phyloP scores from a whole-genome alignment of 2,329 filamentous ascomycete genomes.

The Neofusicoccum cordaticola region DNA sequence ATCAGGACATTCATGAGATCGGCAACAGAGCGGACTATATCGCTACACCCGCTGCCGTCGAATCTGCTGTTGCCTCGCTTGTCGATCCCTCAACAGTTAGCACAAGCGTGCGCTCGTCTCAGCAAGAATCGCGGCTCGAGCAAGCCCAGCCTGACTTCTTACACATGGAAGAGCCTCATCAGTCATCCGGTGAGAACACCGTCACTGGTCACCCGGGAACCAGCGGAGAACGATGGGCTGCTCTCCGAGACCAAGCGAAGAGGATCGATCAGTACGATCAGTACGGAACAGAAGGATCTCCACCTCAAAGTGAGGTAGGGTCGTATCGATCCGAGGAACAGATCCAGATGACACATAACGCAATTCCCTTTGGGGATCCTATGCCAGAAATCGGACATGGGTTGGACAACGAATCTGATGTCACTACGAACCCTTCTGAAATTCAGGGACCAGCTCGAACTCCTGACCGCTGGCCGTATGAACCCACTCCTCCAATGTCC shows the following conservation, averaged over 20 bases:
- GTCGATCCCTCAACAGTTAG: slow-evolving; percentile 78
- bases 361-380: slow-evolving; percentile 65
- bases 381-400: slow-evolving; percentile 75
- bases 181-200: slow-evolving; percentile 22
- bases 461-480: slow-evolving; percentile 55
- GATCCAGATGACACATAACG: slow-evolving; percentile 65
- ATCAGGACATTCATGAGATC: slow-evolving; percentile 64
- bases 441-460: slow-evolving; percentile 66
- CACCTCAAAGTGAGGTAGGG: slow-evolving; percentile 53
- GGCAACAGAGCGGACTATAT: slow-evolving; percentile 75
- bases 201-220: slow-evolving; percentile 25
- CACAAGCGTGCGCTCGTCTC: slow-evolving; percentile 33
- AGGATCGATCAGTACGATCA: slow-evolving; percentile 28
- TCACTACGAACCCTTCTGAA: slow-evolving; percentile 81
- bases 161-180: slow-evolving; percentile 21
- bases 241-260: slow-evolving; percentile 39
- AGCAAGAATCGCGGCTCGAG: slow-evolving; percentile 11
- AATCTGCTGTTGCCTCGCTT: slow-evolving; percentile 87
- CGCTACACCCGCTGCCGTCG: slow-evolving; percentile 68
- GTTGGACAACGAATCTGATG: slow-evolving; percentile 58
- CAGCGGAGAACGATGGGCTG: slow-evolving; percentile 34
- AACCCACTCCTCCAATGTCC: slow-evolving; percentile 49
- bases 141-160: not conserved
- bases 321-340: slow-evolving; percentile 41
- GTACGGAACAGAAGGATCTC: slow-evolving; percentile 47